Base-by-base conservation (phyloP, 2,329 filamentous ascomycete genomes). In the Trichoderma lentiforme region DNA sequence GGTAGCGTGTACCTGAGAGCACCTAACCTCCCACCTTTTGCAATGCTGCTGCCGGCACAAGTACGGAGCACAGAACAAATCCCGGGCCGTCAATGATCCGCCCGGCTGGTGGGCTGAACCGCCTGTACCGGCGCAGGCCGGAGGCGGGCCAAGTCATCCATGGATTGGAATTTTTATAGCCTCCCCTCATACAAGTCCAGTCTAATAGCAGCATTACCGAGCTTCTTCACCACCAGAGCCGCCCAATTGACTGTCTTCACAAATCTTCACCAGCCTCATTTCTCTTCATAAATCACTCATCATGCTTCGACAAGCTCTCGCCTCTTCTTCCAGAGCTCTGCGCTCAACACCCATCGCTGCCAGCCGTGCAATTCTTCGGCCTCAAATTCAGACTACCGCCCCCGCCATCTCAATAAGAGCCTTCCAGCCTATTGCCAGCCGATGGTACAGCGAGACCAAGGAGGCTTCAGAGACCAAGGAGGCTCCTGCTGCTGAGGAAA, bases 371-470 rank as follows among this genome's bases (percentile, higher is more conserved):
- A 72, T 82, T 53, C 74, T 81, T 56, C 80, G 81, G 74, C 77
- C 79, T 51, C 83, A 83, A 77, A 79, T 82, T 74, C 81, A 79
- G 76, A 77, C 76, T 64, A 73, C 75, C 74, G 77, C 79, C 74
- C 79, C 81, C 74, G 76, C 81, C 74, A 76, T 79, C 78, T 77
- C 81, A 75, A 73, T 80, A 78, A 80, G 82, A 77, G 76, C 80
- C 11, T 75, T 78, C 70, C 82, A 80, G 72, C 82, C 80, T 36
- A 74, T 78, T 15, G 74, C 74, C 18, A 76, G 77, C 72, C 81
- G 85, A 79, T 87, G 84, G 84, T 87, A 86, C 77, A 86, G 86
- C 79, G 84, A 86, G 72, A 75, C 81, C 47, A 84, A 83, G 76
- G 80, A 83, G 71, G 75, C 81, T 51, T 51, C 78, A 15, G 73